phyloP scores from a whole-genome alignment of 345 rosid genomes.

The Sonneratia alba region DNA sequence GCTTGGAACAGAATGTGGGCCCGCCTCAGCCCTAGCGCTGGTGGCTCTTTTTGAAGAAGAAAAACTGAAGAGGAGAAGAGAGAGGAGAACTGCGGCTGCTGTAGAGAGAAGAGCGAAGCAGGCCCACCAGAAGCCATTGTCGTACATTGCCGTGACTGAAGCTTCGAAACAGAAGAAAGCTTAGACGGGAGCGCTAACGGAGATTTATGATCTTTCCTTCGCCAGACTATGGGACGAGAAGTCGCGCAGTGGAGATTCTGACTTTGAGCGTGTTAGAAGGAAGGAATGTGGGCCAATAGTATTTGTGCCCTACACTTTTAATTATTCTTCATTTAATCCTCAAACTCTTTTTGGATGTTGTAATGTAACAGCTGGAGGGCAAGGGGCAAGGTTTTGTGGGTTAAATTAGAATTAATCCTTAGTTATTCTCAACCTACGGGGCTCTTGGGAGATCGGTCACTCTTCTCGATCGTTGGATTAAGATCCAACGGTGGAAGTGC shows the following conservation, averaged over 20 bases:
- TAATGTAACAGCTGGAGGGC: too few species aligned
- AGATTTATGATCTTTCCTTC: neutral
- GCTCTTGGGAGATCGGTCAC: neutral
- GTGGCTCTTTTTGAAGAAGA: neutral
- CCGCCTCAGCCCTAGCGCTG: neutral
- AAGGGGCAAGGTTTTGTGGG: neutral
- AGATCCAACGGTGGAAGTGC: neutral
- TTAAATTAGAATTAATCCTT: neutral
- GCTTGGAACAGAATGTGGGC: neutral
- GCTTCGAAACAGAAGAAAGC: neutral
- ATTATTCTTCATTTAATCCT: too few species aligned
- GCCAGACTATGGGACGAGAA: neutral
- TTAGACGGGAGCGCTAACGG: neutral
- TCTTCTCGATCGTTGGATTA: neutral
- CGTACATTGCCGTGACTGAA: neutral
- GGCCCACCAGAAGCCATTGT: neutral
- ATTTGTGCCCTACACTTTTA: too few species aligned
- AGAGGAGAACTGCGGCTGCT: neutral
- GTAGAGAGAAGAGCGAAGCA: neutral
- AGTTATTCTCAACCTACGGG: neutral
- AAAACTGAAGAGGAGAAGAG: neutral
- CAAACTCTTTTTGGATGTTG: too few species aligned
- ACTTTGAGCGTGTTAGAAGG: too few species aligned
- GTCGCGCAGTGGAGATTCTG: too few species aligned
- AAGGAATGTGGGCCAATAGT: too few species aligned